phyloP scores from a whole-genome alignment of 352 stramenopile species.

The Phytophthora crassamura region DNA sequence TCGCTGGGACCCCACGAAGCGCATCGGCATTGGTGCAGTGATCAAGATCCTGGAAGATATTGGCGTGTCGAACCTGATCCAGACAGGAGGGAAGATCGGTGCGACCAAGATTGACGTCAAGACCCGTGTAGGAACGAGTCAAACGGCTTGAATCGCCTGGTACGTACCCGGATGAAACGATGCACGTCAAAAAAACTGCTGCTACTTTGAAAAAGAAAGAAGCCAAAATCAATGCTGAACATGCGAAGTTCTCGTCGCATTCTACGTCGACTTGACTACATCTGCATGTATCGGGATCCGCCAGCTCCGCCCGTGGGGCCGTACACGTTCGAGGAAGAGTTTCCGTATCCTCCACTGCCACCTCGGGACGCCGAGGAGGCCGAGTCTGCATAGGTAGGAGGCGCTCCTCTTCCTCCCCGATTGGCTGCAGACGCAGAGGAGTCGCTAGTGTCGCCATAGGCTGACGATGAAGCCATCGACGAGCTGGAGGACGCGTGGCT shows the following conservation, averaged over 20 bases:
- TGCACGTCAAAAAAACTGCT: too few species aligned
- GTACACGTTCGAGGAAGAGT: constrained; percentile 37
- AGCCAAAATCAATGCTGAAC: constrained; percentile 26
- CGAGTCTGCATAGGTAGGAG: constrained; percentile 32
- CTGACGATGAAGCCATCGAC: constrained; percentile 30
- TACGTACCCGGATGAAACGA: too few species aligned
- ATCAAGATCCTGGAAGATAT: constrained; percentile 45
- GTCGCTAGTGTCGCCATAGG: constrained; percentile 25
- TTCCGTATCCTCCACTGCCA: constrained; percentile 22
- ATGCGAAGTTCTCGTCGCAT: constrained; percentile 12
- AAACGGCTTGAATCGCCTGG: too few species aligned
- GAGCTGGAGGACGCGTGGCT: constrained; percentile 36
- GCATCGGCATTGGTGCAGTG: constrained; percentile 35
- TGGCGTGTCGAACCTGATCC: constrained; percentile 26
- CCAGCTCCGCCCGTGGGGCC: constrained; percentile 36
- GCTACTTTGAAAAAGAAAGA: constrained; percentile 1
- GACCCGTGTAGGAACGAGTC: too few species aligned
- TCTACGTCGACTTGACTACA: constrained; percentile 41
- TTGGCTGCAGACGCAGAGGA: constrained; percentile 19
- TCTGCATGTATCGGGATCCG: constrained; percentile 51
- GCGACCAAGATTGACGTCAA: constrained; percentile 10
- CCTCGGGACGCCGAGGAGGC: constrained; percentile 25
- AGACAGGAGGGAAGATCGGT: constrained; percentile 18
- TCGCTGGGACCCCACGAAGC: constrained; percentile 23
- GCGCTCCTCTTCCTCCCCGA: constrained; percentile 10